phyloP scores from a whole-genome alignment of 345 rosid species.

The Microthlaspi erraticum region DNA sequence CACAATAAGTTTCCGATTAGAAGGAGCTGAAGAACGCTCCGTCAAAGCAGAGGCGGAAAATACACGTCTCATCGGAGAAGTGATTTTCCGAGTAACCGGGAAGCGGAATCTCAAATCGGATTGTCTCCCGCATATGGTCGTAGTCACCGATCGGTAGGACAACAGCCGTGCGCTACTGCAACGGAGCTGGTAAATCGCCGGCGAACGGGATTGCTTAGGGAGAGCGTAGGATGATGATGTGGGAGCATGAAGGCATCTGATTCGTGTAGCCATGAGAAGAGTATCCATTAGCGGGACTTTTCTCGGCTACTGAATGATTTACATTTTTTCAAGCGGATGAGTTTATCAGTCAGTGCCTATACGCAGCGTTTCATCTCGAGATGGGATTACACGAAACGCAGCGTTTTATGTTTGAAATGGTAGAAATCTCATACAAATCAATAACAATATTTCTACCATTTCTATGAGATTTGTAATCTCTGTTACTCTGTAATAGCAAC shows the following conservation, averaged over 20 bases:
- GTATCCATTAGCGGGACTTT: conserved; percentile 39
- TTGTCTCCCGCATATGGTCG: neutral
- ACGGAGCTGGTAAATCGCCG: conserved; percentile 20
- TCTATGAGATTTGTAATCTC: no score
- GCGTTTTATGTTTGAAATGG: no score
- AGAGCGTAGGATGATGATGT: neutral
- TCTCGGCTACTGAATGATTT: neutral
- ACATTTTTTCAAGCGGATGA: neutral
- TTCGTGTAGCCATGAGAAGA: conserved; percentile 36
- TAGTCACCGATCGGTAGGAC: neutral
- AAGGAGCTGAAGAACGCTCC: conserved; percentile 2
- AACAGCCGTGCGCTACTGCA: neutral
- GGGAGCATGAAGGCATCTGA: conserved; percentile 31
- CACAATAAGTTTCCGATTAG: conserved; percentile 45
- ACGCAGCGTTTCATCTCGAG: conserved; percentile 27
- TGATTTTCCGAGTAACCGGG: conserved; percentile 11
- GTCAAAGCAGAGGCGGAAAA: conserved; percentile 47
- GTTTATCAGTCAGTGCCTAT: neutral
- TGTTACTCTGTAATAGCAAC: neutral
- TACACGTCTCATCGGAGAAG: conserved; percentile 25
- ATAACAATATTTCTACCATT: no score
- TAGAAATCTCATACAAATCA: no score
- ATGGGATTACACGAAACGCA: neutral
- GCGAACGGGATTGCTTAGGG: conserved; percentile 11
- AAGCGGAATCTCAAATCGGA: conserved; percentile 19